These are phyloP conservation scores for Ophiocordyceps unilateralis DNA, from an alignment of 2,329 filamentous ascomycete genomes.

Conservation along the genomic window DNA sequence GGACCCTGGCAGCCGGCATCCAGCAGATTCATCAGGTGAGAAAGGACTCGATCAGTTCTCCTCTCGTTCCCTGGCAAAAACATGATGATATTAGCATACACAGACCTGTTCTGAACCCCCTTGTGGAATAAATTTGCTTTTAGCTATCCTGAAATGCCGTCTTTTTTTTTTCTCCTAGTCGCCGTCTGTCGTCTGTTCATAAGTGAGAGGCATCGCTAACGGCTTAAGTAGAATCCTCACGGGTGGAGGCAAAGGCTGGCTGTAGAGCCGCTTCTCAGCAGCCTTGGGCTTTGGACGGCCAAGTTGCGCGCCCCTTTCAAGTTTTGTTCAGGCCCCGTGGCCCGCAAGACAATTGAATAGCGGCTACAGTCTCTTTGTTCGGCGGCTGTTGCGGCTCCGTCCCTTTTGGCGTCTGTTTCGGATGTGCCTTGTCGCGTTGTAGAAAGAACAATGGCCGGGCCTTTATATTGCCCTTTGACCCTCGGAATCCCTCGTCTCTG, in stretches of 20 bases:
- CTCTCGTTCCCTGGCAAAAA: not conserved
- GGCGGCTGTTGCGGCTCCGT: not conserved
- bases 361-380: not conserved
- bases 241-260: not conserved
- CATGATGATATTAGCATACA: constrained; percentile 15
- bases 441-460: not conserved
- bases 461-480: not conserved
- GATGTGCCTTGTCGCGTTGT: not conserved
- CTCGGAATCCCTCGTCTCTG: not conserved
- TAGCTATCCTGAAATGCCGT: constrained; percentile 6
- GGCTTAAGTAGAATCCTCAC: not conserved
- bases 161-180: not conserved
- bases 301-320: not conserved
- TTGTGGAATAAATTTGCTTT: constrained; percentile 13
- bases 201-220: not conserved
- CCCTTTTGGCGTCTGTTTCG: not conserved
- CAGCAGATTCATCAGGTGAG: not conserved
- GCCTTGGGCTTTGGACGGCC: not conserved
- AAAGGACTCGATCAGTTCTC: not conserved
- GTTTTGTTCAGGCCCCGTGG: not conserved
- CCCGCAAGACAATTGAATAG: not conserved
- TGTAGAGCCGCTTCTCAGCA: not conserved
- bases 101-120: constrained; percentile 17
- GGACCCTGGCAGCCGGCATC: not conserved
- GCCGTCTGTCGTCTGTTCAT: not conserved